Conservation (phyloP, 148 eudicot species). For the Cornus kousa region DNA sequence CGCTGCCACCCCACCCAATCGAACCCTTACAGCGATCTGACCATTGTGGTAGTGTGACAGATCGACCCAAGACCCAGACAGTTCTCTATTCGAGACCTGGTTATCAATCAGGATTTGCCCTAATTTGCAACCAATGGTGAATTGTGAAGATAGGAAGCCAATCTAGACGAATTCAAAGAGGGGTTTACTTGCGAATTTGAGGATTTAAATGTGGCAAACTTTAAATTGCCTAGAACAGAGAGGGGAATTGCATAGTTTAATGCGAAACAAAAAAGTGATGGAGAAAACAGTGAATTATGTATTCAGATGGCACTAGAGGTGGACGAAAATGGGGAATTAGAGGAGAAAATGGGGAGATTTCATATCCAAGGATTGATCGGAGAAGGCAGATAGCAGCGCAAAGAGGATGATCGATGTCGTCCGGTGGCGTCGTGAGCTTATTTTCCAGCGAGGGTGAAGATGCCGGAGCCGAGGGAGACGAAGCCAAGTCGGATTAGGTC, state of each 20-base stretch:
- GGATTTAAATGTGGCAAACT: neutral
- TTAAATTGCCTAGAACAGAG: neutral
- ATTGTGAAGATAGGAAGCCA: neutral
- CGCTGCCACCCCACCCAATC: no score
- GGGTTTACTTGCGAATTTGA: neutral
- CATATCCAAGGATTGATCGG: no score
- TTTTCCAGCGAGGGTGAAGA: no score
- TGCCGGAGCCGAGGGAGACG: no score
- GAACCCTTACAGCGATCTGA: no score
- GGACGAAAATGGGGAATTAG: neutral
- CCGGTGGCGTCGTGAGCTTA: no score
- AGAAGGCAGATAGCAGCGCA: no score
- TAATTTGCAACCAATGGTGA: neutral
- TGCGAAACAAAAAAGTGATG: neutral
- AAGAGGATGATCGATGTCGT: no score
- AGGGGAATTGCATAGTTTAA: neutral
- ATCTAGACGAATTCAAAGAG: neutral
- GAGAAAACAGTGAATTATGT: neutral
- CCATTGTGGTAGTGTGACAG: no score
- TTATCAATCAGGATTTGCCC: neutral
- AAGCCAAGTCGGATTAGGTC: no score
- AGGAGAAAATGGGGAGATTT: neutral
- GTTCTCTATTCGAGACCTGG: no score
- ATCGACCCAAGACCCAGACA: no score
- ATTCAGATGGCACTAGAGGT: neutral